Evolutionary conservation across 2,329 filamentous ascomycete species (phyloP).

Genomic region (Claviceps lovelessii): DNA sequence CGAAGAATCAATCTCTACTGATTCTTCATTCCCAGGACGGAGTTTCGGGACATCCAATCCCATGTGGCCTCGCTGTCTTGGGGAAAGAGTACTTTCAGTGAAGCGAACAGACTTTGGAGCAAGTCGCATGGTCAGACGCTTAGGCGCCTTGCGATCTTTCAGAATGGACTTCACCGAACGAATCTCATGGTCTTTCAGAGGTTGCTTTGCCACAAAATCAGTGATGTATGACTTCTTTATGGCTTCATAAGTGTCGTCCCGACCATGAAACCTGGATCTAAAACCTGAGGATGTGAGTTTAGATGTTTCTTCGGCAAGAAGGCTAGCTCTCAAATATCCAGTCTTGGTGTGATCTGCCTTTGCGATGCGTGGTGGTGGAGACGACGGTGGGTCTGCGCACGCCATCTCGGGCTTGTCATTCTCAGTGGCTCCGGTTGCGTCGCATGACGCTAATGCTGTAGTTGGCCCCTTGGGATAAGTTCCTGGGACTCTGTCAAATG

Average conservation of each 20-base stretch:
- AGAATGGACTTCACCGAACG: slow-evolving; percentile 15
- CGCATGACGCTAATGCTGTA: slow-evolving; percentile 2
- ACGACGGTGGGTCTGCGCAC: background rate
- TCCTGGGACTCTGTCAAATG: slow-evolving; percentile 12
- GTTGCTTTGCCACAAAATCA: slow-evolving; percentile 11
- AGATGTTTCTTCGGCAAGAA: slow-evolving; percentile 5
- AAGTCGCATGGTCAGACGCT: slow-evolving; percentile 12
- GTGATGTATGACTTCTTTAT: slow-evolving; percentile 11
- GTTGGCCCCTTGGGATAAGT: slow-evolving; percentile 12
- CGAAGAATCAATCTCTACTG: background rate
- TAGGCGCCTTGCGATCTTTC: slow-evolving; percentile 15
- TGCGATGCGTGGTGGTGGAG: slow-evolving; percentile 1
- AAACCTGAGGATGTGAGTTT: slow-evolving; percentile 10
- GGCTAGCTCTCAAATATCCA: slow-evolving; percentile 5
- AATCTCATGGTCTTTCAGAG: slow-evolving; percentile 9
- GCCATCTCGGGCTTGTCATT: background rate
- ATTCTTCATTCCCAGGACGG: slow-evolving; percentile 1
- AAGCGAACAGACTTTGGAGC: slow-evolving; percentile 18
- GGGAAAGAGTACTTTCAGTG: slow-evolving; percentile 14
- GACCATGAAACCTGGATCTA: slow-evolving; percentile 9
- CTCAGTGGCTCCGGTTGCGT: background rate
- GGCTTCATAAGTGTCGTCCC: slow-evolving; percentile 9
- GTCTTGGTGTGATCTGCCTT: slow-evolving; percentile 5
- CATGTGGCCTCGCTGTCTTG: slow-evolving; percentile 13
- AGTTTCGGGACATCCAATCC: slow-evolving; percentile 14